Base-by-base conservation (phyloP, 1,139 yeast species). In the Debaryomycetaceae sp. region DNA sequence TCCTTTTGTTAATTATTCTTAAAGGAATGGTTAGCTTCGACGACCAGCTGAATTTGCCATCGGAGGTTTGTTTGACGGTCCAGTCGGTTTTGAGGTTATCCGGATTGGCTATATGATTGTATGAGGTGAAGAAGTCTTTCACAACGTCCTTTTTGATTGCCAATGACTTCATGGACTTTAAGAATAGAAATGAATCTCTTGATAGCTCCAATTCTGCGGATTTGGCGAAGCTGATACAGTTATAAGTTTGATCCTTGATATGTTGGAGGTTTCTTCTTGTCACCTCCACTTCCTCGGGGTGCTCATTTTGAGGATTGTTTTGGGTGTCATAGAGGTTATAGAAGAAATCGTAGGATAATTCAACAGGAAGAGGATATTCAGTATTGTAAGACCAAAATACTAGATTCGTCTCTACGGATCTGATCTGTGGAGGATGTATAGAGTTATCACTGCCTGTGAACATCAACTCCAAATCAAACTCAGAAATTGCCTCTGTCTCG, bases 351-450 rank as follows among this genome's bases (percentile, higher is more conserved):
- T 71, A 71, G 5, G 67, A 69, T 22, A 74, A 51, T 38, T 62
- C 63, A 45, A 70, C 59, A 2, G 78, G 78, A 34, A 74, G 52
- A 1, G 78, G 77, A 47, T 66, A 72, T 37, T 72, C 77, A 1
- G 76, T 59, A 39, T 61, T 58, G 50, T 68, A 72, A 2, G 78
- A 59, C 78, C 78, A 74, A 6, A 68, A 60, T 1, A 73, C 69
- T 9, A 74, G 54, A 48, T 70, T 72, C 24, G 64, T 52, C 11
- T 72, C 78, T 13, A 74, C 58, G 44, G 54, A 54, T 20, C 59
- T 54, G 11, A 71, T 63, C 6, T 51, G 55, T 1, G 76, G 77
- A 0, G 76, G 76, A 38, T 46, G 51, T 13, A 45, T 42, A 1
- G 63, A 49, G 14, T 54, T 49, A 17, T 62, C 67, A 5, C 47